phyloP scores from a whole-genome alignment of 495 filamentous ascomycete species.

The Penicillium manginii region DNA sequence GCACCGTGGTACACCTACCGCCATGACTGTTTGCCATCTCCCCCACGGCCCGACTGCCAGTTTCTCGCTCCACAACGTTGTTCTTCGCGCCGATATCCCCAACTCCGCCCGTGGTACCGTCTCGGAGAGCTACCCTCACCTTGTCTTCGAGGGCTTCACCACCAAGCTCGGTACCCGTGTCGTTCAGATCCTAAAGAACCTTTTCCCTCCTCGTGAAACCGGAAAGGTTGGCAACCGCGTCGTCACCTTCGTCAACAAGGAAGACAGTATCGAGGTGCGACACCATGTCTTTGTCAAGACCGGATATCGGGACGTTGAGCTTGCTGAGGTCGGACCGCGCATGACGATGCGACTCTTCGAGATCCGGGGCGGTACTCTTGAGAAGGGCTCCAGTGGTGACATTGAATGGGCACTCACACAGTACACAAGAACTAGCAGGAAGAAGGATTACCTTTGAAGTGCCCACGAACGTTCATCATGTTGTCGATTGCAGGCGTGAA shows the following conservation, averaged over 20 bases:
- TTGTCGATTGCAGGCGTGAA: slow-evolving; percentile 21
- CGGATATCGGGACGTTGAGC: slow-evolving; percentile 83
- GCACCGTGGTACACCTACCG: slow-evolving; percentile 90
- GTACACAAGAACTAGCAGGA: slow-evolving; percentile 87
- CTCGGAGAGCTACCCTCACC: slow-evolving; percentile 88
- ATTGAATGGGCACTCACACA: slow-evolving; percentile 93
- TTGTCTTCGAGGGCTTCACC: slow-evolving; percentile 94
- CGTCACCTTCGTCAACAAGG: slow-evolving; percentile 92
- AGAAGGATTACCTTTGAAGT: slow-evolving; percentile 87
- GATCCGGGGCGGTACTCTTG: slow-evolving; percentile 88
- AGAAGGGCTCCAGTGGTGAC: slow-evolving; percentile 91
- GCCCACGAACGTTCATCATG: slow-evolving; percentile 21
- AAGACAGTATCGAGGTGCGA: slow-evolving; percentile 87
- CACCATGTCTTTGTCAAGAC: slow-evolving; percentile 86
- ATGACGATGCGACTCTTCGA: slow-evolving; percentile 98
- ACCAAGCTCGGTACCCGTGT: slow-evolving; percentile 81
- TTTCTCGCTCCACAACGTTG: slow-evolving; percentile 92
- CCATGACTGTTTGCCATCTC: slow-evolving; percentile 85
- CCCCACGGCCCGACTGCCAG: slow-evolving; percentile 92
- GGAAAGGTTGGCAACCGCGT: slow-evolving; percentile 84
- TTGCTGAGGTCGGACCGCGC: slow-evolving; percentile 92
- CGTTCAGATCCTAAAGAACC: slow-evolving; percentile 88
- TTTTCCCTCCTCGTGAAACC: slow-evolving; percentile 88
- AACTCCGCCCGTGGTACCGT: slow-evolving; percentile 86
- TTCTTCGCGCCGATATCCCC: slow-evolving; percentile 91